These are phyloP conservation scores for Tetrahymena borealis DNA, from an alignment of 73 alveolate species.

Conservation along the genomic window DNA sequence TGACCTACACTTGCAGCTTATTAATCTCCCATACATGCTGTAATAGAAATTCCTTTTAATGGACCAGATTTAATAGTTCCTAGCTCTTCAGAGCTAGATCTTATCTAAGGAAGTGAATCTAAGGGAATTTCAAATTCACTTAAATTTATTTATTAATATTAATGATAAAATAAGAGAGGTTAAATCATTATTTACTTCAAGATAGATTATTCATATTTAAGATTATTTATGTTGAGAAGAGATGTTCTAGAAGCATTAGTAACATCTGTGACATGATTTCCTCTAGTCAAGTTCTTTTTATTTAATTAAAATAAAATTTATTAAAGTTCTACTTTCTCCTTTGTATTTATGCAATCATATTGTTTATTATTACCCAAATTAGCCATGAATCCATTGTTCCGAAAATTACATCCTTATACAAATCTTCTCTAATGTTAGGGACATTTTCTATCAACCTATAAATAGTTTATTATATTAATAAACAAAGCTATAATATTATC, in stretches of 20 bases:
- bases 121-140: constrained; percentile 46
- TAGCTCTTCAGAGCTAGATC: constrained; percentile 35
- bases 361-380: constrained; percentile 27
- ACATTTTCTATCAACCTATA: constrained; percentile 53
- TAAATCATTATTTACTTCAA: not conserved
- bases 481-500: not conserved
- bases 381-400: constrained; percentile 84
- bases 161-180: not conserved
- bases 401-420: constrained; percentile 39
- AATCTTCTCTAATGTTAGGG: constrained; percentile 11
- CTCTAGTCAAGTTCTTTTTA: not conserved
- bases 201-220: constrained; percentile 51
- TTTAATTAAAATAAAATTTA: not conserved
- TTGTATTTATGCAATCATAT: too few relatives aligned
- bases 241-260: constrained; percentile 78
- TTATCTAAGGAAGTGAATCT: constrained; percentile 41
- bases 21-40: constrained; percentile 74
- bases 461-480: not conserved
- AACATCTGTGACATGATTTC: constrained; percentile 59
- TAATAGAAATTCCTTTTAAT: constrained; percentile 53
- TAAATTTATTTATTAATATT: not conserved
- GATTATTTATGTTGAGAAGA: constrained; percentile 57
- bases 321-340: not conserved
- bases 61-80: constrained; percentile 18
- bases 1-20: constrained; percentile 82